phyloP scores from a whole-genome alignment of 2,329 filamentous ascomycete species.

The Hypoxylon sp. region DNA sequence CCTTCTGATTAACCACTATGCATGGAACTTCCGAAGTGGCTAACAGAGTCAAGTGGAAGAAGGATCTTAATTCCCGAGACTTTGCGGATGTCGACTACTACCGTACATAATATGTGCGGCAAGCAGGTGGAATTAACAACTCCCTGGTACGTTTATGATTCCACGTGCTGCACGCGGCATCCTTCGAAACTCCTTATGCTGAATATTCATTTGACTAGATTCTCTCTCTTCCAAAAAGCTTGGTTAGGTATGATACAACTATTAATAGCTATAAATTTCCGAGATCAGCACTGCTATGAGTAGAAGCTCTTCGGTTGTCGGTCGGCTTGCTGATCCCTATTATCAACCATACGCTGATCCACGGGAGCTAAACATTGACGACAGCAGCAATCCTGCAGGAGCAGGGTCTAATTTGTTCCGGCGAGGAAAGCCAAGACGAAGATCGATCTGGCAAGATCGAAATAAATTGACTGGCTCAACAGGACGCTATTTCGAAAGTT shows the following conservation, averaged over 20 bases:
- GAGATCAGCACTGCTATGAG: constrained; percentile 22
- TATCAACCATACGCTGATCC: constrained; percentile 33
- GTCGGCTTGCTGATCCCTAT: constrained; percentile 37
- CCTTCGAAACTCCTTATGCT: background rate
- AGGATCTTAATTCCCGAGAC: background rate
- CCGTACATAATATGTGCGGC: too few relatives aligned
- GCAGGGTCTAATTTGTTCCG: constrained; percentile 32
- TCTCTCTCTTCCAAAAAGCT: constrained; percentile 1
- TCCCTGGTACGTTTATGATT: constrained; percentile 8
- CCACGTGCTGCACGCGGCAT: constrained; percentile 18
- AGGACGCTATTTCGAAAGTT: constrained; percentile 24
- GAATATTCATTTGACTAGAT: constrained; percentile 12
- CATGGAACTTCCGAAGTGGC: constrained; percentile 4
- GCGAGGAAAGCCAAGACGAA: constrained; percentile 28
- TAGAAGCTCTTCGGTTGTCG: constrained; percentile 25
- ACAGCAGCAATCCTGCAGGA: constrained; percentile 39
- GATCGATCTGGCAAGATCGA: constrained; percentile 41
- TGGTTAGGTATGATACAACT: constrained; percentile 19
- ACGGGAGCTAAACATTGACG: constrained; percentile 40
- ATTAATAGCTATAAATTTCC: constrained; percentile 34
- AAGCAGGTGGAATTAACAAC: constrained; percentile 26
- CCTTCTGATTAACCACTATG: constrained; percentile 14
- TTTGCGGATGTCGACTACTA: constrained; percentile 7
- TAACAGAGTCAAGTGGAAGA: background rate
- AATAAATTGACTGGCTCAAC: constrained; percentile 20